phyloP scores from a whole-genome alignment of 768 basidiomycete species.

The Pilatotrama ljubarskyi region DNA sequence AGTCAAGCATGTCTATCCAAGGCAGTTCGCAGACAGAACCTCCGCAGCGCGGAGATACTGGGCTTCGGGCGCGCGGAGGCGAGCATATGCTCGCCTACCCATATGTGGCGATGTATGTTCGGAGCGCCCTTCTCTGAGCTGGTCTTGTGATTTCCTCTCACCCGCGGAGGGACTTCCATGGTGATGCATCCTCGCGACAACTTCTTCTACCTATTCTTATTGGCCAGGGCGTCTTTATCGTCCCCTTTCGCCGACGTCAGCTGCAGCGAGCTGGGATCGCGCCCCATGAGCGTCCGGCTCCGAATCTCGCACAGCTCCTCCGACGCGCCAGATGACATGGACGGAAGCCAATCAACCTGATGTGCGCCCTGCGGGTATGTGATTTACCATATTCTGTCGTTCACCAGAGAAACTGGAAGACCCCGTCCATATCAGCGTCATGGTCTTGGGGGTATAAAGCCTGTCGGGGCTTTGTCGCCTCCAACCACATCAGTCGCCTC shows the following conservation, averaged over 20 bases:
- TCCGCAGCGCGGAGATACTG: neutral
- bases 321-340: neutral
- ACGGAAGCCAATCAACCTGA: neutral
- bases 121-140: neutral
- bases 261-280: neutral
- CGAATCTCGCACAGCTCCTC: conserved; percentile 4
- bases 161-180: neutral
- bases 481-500: neutral
- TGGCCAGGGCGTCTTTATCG: neutral
- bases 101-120: conserved; percentile 1
- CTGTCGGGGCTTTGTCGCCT: neutral
- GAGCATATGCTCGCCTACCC: conserved; percentile 1
- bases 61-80: neutral
- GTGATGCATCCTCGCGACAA: neutral
- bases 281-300: neutral
- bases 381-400: neutral
- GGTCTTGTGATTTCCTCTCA: conserved; percentile 4
- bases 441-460: neutral
- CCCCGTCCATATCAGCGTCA: neutral
- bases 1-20: neutral
- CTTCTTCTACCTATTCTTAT: neutral
- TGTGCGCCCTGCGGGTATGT: neutral
- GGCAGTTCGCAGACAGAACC: neutral
- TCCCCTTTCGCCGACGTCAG: neutral
- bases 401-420: neutral